phyloP scores from a whole-genome alignment of 2,329 filamentous ascomycete genomes.

The Aureobasidium sp. region DNA sequence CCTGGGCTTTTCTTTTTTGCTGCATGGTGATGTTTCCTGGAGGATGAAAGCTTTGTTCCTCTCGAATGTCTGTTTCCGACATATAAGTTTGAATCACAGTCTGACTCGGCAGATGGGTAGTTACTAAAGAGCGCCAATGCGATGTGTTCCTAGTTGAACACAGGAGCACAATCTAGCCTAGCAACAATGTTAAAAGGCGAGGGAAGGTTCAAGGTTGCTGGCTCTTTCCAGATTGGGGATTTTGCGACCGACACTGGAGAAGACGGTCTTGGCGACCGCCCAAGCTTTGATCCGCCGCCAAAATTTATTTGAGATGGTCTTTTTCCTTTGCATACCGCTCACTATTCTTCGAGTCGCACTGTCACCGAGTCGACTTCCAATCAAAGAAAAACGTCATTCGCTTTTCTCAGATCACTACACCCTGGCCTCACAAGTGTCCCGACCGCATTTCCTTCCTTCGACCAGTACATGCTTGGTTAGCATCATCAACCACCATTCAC shows the following conservation, averaged over 20 bases:
- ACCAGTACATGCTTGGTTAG: background rate
- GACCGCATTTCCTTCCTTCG: no score
- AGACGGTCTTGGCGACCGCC: slow-evolving; percentile 24
- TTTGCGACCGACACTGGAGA: slow-evolving; percentile 5
- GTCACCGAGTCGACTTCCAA: background rate
- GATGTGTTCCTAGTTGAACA: no score
- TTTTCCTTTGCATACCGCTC: background rate
- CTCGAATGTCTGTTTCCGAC: background rate
- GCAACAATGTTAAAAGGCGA: no score
- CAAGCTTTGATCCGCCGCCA: slow-evolving; percentile 23
- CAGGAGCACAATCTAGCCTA: no score
- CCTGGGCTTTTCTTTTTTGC: slow-evolving; percentile 29
- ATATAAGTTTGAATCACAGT: no score
- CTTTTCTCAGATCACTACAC: no score
- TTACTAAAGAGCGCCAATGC: no score
- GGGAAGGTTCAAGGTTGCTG: no score
- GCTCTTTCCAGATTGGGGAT: slow-evolving; percentile 5
- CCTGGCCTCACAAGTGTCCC: no score
- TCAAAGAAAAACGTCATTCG: background rate
- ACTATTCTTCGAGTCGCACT: background rate
- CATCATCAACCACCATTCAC: slow-evolving; percentile 7
- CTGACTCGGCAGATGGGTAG: no score
- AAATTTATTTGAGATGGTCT: slow-evolving; percentile 25
- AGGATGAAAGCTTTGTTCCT: background rate
- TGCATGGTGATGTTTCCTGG: slow-evolving; percentile 21